A percentile compares a stretch with the other conserved stretches of the same genome.
Conservation (phyloP, 1,284 basidiomycete genomes). For the Tranzscheliella williamsii region DNA sequence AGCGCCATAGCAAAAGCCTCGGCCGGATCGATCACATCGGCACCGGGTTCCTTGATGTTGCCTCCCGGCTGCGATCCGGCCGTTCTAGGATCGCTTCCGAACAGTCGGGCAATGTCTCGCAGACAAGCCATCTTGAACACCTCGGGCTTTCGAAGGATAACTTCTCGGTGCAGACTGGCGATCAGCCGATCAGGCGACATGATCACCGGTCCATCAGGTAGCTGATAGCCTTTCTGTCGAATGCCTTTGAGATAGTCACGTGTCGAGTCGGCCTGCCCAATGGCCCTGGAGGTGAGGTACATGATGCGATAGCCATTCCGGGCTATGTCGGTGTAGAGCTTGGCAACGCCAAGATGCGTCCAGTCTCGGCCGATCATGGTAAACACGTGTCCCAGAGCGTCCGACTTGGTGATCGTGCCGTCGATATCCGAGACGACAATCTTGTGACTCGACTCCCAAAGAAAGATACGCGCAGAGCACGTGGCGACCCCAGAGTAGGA, state of each 20-base stretch:
- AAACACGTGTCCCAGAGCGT: conserved; percentile 95
- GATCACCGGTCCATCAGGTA: conserved; percentile 97
- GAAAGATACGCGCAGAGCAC: conserved; percentile 89
- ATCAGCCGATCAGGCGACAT: conserved; percentile 98
- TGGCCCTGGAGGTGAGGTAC: conserved; percentile 95
- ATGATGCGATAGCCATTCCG: conserved; percentile 98
- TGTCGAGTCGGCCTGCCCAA: conserved; percentile 97
- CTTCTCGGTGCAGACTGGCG: conserved; percentile 82
- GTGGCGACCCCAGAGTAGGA: conserved; percentile 79
- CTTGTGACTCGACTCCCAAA: conserved; percentile 88
- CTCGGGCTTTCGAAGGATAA: conserved; percentile 79
- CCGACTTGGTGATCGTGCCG: conserved; percentile 93
- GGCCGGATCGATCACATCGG: conserved; percentile 5
- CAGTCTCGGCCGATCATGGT: conserved; percentile 99
- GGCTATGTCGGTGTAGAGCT: conserved; percentile 92
- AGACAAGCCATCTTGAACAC: conserved; percentile 99
- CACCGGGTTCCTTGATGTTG: conserved; percentile 4
- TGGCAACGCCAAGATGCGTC: conserved; percentile 97
- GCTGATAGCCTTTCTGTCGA: conserved; percentile 89
- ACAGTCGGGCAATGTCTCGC: conserved; percentile 90
- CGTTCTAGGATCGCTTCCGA: conserved; percentile 67
- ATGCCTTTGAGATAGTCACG: conserved; percentile 93
- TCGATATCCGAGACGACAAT: conserved; percentile 98
- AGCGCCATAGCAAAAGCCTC: conserved; percentile 3
- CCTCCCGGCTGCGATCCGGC: conserved; percentile 12